phyloP scores from a whole-genome alignment of 768 basidiomycete species.

The Psilocybe cyanescens region DNA sequence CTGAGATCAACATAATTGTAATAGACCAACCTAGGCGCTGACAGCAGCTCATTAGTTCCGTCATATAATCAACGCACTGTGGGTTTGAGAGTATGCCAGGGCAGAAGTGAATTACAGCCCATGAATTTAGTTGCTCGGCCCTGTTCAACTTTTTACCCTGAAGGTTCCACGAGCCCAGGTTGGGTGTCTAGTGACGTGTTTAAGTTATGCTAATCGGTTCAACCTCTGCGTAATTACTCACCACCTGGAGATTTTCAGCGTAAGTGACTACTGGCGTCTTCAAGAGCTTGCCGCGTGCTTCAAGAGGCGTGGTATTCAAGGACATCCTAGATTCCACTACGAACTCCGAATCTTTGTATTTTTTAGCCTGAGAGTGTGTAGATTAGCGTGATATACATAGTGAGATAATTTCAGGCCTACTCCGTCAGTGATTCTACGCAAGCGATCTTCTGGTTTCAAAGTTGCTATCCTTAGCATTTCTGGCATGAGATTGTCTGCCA shows the following conservation, averaged over 20 bases:
- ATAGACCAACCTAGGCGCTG: background rate
- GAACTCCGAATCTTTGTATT: background rate
- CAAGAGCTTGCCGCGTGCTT: background rate
- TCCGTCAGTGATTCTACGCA: background rate
- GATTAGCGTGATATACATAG: background rate
- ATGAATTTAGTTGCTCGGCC: background rate
- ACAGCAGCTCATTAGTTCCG: background rate
- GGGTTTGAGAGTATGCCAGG: background rate
- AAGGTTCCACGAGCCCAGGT: background rate
- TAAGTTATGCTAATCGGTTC: background rate
- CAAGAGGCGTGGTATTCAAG: background rate
- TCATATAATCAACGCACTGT: background rate
- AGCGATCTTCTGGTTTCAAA: background rate
- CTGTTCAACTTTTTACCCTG: background rate
- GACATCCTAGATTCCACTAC: background rate
- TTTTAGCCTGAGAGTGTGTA: background rate
- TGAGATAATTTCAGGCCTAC: background rate
- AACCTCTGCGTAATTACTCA: background rate
- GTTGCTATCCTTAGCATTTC: background rate
- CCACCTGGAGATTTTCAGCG: background rate
- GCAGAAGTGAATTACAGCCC: conserved; percentile 1
- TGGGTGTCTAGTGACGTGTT: background rate
- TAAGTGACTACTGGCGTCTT: background rate
- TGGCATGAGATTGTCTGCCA: background rate
- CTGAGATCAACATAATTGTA: background rate